Evolutionary conservation across 2,329 filamentous ascomycete genomes (phyloP).

Genomic region (Colletotrichum melonis): DNA sequence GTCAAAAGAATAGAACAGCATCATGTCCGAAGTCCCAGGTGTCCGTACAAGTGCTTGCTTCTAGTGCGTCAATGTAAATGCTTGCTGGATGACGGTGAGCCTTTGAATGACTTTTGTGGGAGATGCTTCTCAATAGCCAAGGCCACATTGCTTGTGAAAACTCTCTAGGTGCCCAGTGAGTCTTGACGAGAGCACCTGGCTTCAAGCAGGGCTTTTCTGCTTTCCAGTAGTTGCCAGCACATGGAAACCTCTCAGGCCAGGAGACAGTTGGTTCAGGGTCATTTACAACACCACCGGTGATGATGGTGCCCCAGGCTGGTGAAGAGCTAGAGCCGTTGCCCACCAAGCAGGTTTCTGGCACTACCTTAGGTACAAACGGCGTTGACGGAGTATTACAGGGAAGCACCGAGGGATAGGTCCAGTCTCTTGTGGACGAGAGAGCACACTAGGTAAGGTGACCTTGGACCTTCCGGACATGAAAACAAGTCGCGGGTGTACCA

Average conservation of each 20-base stretch:
- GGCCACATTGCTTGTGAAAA: too few species aligned
- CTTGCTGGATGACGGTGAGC: background rate
- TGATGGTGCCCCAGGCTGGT: background rate
- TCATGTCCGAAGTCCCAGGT: background rate
- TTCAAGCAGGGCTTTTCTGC: background rate
- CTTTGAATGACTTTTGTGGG: background rate
- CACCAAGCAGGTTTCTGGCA: background rate
- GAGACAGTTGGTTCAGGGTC: background rate
- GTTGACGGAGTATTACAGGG: background rate
- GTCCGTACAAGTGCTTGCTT: background rate
- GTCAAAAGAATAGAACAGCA: background rate
- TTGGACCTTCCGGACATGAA: background rate
- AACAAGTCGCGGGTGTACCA: background rate
- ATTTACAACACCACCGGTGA: background rate
- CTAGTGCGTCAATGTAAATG: background rate
- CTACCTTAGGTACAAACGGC: background rate
- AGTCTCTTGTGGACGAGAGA: background rate
- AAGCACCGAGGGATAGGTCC: background rate
- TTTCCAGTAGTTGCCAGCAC: background rate
- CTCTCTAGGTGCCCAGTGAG: background rate
- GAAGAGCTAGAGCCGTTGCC: background rate
- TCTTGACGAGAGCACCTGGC: background rate
- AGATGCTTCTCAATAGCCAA: background rate
- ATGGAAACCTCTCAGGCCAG: background rate
- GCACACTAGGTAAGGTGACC: background rate